Conservation (phyloP, 371 early-diverging fungal genomes). For the Apophysomyces sp. region DNA sequence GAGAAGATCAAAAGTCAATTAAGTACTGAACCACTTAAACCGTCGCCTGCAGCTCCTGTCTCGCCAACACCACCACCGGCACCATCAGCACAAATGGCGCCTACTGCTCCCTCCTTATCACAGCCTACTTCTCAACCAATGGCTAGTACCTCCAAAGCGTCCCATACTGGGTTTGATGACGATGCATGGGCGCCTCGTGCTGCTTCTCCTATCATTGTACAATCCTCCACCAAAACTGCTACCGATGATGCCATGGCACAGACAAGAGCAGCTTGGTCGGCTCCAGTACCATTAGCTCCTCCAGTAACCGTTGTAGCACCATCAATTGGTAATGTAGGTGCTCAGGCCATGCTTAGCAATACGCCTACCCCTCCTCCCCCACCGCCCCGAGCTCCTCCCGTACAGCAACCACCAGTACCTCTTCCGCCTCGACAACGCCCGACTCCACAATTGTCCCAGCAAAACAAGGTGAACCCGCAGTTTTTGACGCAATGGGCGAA, state of each 20-base stretch:
- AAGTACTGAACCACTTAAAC: conserved; percentile 29
- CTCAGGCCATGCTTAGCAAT: conserved; percentile 6
- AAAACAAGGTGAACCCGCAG: conserved; percentile 37
- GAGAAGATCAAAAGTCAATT: conserved; percentile 30
- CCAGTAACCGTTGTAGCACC: not conserved
- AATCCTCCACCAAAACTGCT: conserved; percentile 5
- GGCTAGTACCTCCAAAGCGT: not conserved
- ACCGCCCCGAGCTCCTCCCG: conserved; percentile 8
- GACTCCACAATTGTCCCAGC: conserved; percentile 29
- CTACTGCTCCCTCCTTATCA: conserved; percentile 4
- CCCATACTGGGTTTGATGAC: conserved; percentile 48
- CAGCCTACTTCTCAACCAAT: conserved; percentile 3
- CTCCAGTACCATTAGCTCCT: conserved; percentile 5
- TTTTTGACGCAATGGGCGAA: conserved; percentile 36
- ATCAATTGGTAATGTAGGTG: conserved; percentile 1
- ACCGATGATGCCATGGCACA: conserved; percentile 12
- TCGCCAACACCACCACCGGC: conserved; percentile 13
- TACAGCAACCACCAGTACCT: conserved; percentile 16
- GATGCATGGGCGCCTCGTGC: conserved; percentile 54
- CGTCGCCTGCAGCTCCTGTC: conserved; percentile 18
- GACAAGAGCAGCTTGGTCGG: conserved; percentile 17
- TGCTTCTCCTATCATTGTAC: not conserved
- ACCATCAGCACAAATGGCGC: conserved; percentile 10
- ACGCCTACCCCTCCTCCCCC: conserved; percentile 20
- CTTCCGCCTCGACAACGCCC: conserved; percentile 31